Conservation (phyloP, 768 basidiomycete genomes). For the Boletus subcaerulescens region DNA sequence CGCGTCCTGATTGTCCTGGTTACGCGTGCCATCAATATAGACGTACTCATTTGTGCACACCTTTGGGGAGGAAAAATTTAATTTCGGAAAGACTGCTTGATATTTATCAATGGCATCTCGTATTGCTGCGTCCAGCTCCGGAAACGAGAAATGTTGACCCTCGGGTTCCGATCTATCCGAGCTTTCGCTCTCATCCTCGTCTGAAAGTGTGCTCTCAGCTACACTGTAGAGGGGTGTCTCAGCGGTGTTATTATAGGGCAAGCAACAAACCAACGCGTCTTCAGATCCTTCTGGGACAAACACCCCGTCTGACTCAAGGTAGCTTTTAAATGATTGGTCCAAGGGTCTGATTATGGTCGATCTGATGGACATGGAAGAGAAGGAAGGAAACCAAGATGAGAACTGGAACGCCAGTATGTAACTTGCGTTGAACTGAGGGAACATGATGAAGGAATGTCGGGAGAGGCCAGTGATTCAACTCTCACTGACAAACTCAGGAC, state of each 20-base stretch:
- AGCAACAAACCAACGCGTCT: slow-evolving; percentile 51
- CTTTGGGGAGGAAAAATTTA: slow-evolving; percentile 94
- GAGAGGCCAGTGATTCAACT: no score
- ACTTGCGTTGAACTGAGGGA: slow-evolving; percentile 49
- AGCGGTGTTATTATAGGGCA: not conserved
- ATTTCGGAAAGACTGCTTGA: slow-evolving; percentile 89
- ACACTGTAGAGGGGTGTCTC: slow-evolving; percentile 37
- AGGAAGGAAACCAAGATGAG: slow-evolving; percentile 80
- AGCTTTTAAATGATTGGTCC: slow-evolving; percentile 57
- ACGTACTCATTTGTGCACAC: slow-evolving; percentile 37
- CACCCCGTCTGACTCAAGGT: slow-evolving; percentile 82
- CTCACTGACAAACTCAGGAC: no score
- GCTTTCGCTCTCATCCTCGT: slow-evolving; percentile 44
- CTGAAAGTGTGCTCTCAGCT: slow-evolving; percentile 55
- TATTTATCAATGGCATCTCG: slow-evolving; percentile 61
- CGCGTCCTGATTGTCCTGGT: slow-evolving; percentile 63
- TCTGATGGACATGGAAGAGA: slow-evolving; percentile 60
- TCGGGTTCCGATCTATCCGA: slow-evolving; percentile 38
- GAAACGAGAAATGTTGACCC: slow-evolving; percentile 59
- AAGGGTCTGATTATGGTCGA: slow-evolving; percentile 75
- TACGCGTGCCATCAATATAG: not conserved
- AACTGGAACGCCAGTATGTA: slow-evolving; percentile 75
- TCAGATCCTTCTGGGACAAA: slow-evolving; percentile 81
- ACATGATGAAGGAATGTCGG: slow-evolving; percentile 20
- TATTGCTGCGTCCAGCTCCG: slow-evolving; percentile 75